Evolutionary conservation across 2,329 filamentous ascomycete species (phyloP).

Genomic region (Colletotrichum lindemuthianum): DNA sequence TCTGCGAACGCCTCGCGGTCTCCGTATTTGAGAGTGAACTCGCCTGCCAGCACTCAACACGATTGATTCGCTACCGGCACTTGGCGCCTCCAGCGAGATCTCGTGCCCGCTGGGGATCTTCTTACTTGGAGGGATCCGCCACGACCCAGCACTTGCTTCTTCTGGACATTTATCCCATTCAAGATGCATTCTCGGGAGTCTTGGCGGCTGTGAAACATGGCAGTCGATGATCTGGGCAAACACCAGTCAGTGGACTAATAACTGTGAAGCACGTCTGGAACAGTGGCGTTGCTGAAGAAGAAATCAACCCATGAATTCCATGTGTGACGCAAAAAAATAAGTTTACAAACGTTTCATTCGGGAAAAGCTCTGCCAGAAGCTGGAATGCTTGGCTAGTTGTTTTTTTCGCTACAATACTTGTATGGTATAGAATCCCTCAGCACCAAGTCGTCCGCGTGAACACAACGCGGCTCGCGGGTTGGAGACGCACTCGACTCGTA

Average conservation of each 20-base stretch:
- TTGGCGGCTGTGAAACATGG: slow-evolving; percentile 23
- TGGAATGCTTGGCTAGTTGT: too few relatives aligned
- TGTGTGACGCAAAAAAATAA: not conserved
- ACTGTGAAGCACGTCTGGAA: slow-evolving; percentile 25
- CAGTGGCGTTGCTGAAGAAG: slow-evolving; percentile 11
- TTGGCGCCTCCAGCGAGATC: slow-evolving; percentile 6
- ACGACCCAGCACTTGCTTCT: slow-evolving; percentile 16
- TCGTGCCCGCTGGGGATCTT: slow-evolving; percentile 1
- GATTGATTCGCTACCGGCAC: slow-evolving; percentile 7
- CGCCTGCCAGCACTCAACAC: too few relatives aligned
- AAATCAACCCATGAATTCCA: slow-evolving; percentile 1
- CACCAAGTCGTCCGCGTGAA: too few relatives aligned
- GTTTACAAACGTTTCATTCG: not conserved
- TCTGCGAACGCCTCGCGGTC: too few relatives aligned
- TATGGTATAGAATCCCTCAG: too few relatives aligned
- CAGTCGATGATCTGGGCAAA: slow-evolving; percentile 15
- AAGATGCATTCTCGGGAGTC: slow-evolving; percentile 3
- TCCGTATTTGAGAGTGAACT: too few relatives aligned
- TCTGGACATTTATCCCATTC: not conserved
- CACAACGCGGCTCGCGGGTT: too few relatives aligned
- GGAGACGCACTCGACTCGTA: too few relatives aligned
- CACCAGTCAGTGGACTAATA: slow-evolving; percentile 12
- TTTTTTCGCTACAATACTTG: too few relatives aligned
- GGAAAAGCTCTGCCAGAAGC: too few relatives aligned
- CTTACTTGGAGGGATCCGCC: not conserved